A percentile compares a stretch with the other conserved stretches of the same genome.
Evolutionary conservation across 2,329 filamentous ascomycete species (phyloP).

Genomic region (Aureobasidium sp.): DNA sequence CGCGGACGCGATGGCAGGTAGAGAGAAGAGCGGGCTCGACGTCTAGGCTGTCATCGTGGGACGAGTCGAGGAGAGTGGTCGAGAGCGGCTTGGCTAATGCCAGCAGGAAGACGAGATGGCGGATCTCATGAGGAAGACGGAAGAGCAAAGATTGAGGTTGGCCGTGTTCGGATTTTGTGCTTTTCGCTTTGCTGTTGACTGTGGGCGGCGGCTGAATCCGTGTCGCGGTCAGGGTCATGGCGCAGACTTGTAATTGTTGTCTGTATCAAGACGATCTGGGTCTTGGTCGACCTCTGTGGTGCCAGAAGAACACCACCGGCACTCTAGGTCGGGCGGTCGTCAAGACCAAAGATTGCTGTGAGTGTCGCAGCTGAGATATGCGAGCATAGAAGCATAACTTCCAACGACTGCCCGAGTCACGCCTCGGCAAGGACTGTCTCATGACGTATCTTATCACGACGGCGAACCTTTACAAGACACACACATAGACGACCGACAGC

Average conservation of each 20-base stretch:
- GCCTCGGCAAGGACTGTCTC: not conserved
- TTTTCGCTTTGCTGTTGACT: not conserved
- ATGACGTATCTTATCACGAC: not conserved
- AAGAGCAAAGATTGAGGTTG: conserved; percentile 12
- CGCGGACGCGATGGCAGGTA: conserved; percentile 10
- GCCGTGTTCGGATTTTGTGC: not conserved
- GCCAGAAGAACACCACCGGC: too few relatives aligned
- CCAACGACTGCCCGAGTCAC: not conserved
- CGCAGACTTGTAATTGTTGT: not conserved
- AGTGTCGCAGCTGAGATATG: not conserved
- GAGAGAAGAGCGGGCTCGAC: conserved; percentile 10
- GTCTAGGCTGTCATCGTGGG: conserved; percentile 4
- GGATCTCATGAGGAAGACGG: conserved; percentile 16
- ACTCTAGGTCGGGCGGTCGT: not conserved
- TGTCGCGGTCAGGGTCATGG: conserved; percentile 6
- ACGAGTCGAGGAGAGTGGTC: not conserved
- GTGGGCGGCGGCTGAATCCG: not conserved
- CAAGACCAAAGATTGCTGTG: not conserved
- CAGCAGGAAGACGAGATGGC: conserved; percentile 17
- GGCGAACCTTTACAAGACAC: not conserved
- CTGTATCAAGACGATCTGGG: not conserved
- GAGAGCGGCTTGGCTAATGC: conserved; percentile 1
- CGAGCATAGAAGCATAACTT: not conserved
- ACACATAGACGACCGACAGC: not conserved
- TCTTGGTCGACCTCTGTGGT: not conserved